Evolutionary conservation across 2,329 filamentous ascomycete species (phyloP), one percentile per base, ranked within the genome.

Genomic region (Trichoderma harzianum): DNA sequence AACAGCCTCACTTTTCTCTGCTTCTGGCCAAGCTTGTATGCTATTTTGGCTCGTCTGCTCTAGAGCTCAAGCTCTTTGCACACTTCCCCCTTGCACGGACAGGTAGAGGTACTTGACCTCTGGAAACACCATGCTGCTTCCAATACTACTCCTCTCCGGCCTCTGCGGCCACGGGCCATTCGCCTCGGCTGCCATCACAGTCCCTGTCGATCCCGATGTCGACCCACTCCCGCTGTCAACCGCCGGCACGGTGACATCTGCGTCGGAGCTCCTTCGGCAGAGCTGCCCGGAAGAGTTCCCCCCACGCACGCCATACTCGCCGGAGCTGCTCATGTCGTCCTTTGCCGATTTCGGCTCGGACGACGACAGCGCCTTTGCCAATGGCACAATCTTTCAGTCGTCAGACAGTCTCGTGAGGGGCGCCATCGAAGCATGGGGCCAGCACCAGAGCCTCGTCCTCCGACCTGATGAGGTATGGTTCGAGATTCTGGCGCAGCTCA

Each of bases 401-500:
- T 82, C 80, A 0, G 79, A 76, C 71, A 83, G 84, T 30, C 81
- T 87, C 73, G 79, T 87, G 24, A 79, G 83, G 21, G 81, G 83
- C 18, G 82, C 82, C 5, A 78, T 86, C 55, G 79, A 84, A 36
- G 85, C 86, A 0, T 87, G 87, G 82, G 84, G 81, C 32, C 77
- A 83, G 63, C 85, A 87, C 70, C 83, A 86, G 71, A 82, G 86
- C 74, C 79, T 89, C 1, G 79, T 82, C 1, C 77, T 88, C 16
- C 82, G 86, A 1, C 86, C 87, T 0, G 86, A 89, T 47, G 86
- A 88, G 67, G 78, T 89, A 34, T 89, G 87, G 87, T 84, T 88
- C 73, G 83, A 86, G 64, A 85, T 88, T 67, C 79, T 89, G 5
- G 80, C 81, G 0, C 86, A 88, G 77, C 78, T 88, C 62, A 85